A percentile compares a stretch with the other conserved stretches of the same genome.
Evolutionary conservation across 2,329 filamentous ascomycete genomes (phyloP).

Genomic region (Venturia nashicola): DNA sequence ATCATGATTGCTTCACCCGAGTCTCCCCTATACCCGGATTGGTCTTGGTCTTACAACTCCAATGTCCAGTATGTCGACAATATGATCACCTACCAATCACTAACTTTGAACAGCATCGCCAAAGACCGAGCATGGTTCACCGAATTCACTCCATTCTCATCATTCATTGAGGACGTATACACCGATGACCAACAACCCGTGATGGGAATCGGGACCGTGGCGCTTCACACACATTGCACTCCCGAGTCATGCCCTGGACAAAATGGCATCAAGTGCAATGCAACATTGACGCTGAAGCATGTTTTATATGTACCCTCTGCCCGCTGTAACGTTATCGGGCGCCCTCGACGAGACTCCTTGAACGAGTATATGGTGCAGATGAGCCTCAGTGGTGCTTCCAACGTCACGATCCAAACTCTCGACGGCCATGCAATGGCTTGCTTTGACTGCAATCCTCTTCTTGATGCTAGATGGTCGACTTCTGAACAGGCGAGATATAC

Average conservation of each 20-base stretch:
- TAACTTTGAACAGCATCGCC: neutral
- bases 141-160: constrained; percentile 14
- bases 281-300: constrained; percentile 10
- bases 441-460: neutral
- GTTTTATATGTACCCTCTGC: constrained; percentile 13
- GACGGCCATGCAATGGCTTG: neutral
- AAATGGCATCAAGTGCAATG: neutral
- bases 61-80: neutral
- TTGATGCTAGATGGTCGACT: neutral
- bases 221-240: constrained; percentile 10
- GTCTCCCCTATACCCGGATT: neutral
- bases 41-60: neutral
- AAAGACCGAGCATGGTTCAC: constrained; percentile 16
- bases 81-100: neutral
- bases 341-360: neutral
- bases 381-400: neutral
- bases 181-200: neutral
- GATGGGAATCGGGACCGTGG: constrained; percentile 13
- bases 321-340: constrained; percentile 14
- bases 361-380: constrained; percentile 2
- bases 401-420: neutral
- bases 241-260: neutral
- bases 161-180: constrained; percentile 6
- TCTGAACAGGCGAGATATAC: neutral
- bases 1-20: no score